phyloP scores from a whole-genome alignment of 139 green algal genomes.

The Chlamydomonas sphaeroides region DNA sequence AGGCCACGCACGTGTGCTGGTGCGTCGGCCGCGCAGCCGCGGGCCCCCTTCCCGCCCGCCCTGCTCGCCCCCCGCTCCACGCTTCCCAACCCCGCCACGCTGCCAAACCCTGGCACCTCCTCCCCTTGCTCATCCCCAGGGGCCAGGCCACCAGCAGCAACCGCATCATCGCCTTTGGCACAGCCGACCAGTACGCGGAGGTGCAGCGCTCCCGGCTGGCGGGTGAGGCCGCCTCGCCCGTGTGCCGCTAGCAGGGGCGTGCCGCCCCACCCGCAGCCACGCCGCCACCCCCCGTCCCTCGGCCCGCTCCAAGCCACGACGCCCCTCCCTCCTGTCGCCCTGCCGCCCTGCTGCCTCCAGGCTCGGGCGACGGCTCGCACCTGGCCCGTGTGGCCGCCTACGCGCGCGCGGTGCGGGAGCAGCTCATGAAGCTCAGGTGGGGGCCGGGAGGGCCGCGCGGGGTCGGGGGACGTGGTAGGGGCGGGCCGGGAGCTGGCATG shows the following conservation, averaged over 20 bases:
- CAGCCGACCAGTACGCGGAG: constrained; percentile 13
- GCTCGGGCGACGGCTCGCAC: constrained; percentile 7
- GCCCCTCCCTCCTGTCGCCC: not conserved
- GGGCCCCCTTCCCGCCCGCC: no score
- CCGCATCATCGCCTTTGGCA: constrained; percentile 12
- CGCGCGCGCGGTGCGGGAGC: constrained; percentile 15
- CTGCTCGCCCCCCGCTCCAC: no score
- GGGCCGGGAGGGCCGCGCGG: not conserved
- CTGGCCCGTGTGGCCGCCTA: constrained; percentile 14
- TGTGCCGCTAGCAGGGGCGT: no score
- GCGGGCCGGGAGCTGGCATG: no score
- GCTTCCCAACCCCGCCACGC: not conserved
- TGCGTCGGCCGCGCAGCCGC: not conserved
- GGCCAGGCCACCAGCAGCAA: constrained; percentile 10
- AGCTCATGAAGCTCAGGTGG: constrained; percentile 10
- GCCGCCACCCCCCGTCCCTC: not conserved
- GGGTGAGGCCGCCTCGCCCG: no score
- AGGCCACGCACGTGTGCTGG: constrained; percentile 6
- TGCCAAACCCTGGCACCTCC: not conserved
- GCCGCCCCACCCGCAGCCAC: no score
- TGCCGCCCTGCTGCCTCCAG: no score
- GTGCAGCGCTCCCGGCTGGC: constrained; percentile 16
- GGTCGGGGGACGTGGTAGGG: no score
- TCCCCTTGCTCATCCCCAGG: not conserved
- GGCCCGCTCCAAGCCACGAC: not conserved